Conservation (phyloP, 2,329 filamentous ascomycete genomes). For the Knoxdaviesia proteae region DNA sequence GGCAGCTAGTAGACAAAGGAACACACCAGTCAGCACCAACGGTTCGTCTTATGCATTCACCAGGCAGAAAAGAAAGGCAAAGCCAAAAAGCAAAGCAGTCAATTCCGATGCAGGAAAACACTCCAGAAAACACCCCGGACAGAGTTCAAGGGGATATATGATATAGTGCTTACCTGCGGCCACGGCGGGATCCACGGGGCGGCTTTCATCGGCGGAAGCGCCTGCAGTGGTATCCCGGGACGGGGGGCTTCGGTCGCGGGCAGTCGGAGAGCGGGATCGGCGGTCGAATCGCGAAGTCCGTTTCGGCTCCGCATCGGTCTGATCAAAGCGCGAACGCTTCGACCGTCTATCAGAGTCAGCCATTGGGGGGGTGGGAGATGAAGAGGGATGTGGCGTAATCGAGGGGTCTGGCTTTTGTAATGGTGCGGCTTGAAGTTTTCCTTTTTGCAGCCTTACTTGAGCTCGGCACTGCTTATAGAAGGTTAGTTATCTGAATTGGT, state of each 20-base stretch:
- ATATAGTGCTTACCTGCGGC: conserved; percentile 42
- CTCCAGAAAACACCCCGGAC: neutral
- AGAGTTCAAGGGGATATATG: neutral
- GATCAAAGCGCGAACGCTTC: conserved; percentile 88
- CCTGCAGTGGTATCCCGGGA: conserved; percentile 14
- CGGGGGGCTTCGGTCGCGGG: conserved; percentile 66
- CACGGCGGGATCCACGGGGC: conserved; percentile 45
- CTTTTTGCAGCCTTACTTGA: neutral
- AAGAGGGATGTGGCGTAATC: too few relatives aligned
- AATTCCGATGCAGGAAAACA: too few relatives aligned
- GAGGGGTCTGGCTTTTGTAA: neutral
- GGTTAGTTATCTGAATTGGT: neutral
- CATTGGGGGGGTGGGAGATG: conserved; percentile 20
- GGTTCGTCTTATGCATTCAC: too few relatives aligned
- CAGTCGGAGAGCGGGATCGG: conserved; percentile 66
- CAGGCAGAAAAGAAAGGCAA: too few relatives aligned
- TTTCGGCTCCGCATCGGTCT: conserved; percentile 64
- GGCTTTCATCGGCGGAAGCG: conserved; percentile 18
- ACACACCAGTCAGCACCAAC: conserved; percentile 9
- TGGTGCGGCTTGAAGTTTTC: neutral
- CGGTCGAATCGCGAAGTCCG: conserved; percentile 70
- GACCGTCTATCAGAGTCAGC: conserved; percentile 54
- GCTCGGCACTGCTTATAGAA: neutral
- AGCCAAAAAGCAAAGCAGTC: too few relatives aligned
- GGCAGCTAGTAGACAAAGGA: conserved; percentile 34